phyloP scores from a whole-genome alignment of 2,329 filamentous ascomycete species.

The Penicillium sp. region DNA sequence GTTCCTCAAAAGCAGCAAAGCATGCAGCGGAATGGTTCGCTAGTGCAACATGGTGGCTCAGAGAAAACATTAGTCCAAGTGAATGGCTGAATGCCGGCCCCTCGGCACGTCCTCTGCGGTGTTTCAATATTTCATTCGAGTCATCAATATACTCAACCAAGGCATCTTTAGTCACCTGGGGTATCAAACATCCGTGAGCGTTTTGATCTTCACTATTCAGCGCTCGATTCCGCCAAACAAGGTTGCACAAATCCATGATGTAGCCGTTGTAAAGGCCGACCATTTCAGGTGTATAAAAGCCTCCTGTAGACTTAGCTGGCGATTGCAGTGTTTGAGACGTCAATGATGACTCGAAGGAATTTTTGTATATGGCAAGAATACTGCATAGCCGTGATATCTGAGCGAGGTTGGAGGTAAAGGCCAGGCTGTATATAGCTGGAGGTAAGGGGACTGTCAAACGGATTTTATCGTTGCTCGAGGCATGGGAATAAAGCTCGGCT shows the following conservation, averaged over 20 bases:
- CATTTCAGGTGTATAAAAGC: conserved; percentile 55
- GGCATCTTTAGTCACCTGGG: conserved; percentile 40
- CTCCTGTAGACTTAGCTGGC: conserved; percentile 26
- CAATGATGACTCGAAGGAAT: conserved; percentile 64
- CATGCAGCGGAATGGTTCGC: conserved; percentile 45
- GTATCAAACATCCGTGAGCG: conserved; percentile 52
- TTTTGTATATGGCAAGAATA: conserved; percentile 69
- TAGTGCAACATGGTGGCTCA: conserved; percentile 46
- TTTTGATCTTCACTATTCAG: conserved; percentile 64
- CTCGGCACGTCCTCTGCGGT: conserved; percentile 25
- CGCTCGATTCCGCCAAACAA: conserved; percentile 71
- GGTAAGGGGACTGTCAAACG: conserved; percentile 66
- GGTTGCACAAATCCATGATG: conserved; percentile 83
- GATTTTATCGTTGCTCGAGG: conserved; percentile 50
- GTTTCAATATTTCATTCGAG: conserved; percentile 32
- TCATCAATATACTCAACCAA: conserved; percentile 41
- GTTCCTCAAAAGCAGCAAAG: conserved; percentile 47
- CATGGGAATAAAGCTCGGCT: conserved; percentile 54
- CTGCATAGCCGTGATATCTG: conserved; percentile 66
- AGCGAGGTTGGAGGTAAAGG: conserved; percentile 62
- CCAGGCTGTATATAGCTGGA: conserved; percentile 65
- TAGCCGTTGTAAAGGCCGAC: conserved; percentile 75
- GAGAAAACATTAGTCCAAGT: conserved; percentile 42
- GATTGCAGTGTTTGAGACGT: conserved; percentile 33
- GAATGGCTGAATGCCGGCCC: conserved; percentile 27